Evolutionary conservation across 2,329 filamentous ascomycete genomes (phyloP).

Genomic region (Sporothrix curviconia): DNA sequence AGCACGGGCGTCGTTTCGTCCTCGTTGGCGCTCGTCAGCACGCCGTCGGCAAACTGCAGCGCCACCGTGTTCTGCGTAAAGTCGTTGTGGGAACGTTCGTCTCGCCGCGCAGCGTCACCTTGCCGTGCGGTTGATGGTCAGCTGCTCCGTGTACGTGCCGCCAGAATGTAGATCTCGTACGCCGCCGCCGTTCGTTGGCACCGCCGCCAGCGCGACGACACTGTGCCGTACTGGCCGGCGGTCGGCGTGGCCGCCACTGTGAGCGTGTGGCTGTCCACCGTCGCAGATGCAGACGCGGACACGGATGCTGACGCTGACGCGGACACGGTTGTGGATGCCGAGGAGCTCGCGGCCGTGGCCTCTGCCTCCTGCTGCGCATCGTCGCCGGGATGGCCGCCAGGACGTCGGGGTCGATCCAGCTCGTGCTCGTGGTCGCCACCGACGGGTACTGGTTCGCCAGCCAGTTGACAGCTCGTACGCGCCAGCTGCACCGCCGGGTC

Average conservation of each 20-base stretch:
- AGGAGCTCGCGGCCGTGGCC: constrained; percentile 12
- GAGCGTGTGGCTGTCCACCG: constrained; percentile 6
- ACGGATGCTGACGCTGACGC: not conserved
- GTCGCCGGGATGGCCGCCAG: not conserved
- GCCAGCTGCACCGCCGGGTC: constrained; percentile 28
- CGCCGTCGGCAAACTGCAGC: constrained; percentile 32
- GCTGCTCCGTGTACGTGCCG: constrained; percentile 37
- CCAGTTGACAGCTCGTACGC: constrained; percentile 30
- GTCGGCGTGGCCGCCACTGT: constrained; percentile 26
- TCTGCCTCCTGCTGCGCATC: constrained; percentile 19
- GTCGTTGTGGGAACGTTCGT: constrained; percentile 29
- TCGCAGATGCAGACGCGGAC: constrained; percentile 25
- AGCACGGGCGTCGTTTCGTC: constrained; percentile 40
- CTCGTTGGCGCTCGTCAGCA: constrained; percentile 33
- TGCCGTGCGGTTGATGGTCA: constrained; percentile 34
- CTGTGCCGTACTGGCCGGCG: constrained; percentile 33
- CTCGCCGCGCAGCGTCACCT: constrained; percentile 31
- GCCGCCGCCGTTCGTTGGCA: constrained; percentile 35
- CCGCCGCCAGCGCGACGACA: constrained; percentile 38
- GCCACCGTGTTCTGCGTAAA: constrained; percentile 32
- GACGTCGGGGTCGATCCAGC: constrained; percentile 30
- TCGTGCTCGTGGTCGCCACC: constrained; percentile 27
- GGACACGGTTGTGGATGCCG: not conserved
- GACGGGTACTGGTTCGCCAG: constrained; percentile 30
- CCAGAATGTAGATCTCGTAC: constrained; percentile 34